Base-by-base conservation (phyloP, 1,284 basidiomycete species). In the Thecaphora frezii region DNA sequence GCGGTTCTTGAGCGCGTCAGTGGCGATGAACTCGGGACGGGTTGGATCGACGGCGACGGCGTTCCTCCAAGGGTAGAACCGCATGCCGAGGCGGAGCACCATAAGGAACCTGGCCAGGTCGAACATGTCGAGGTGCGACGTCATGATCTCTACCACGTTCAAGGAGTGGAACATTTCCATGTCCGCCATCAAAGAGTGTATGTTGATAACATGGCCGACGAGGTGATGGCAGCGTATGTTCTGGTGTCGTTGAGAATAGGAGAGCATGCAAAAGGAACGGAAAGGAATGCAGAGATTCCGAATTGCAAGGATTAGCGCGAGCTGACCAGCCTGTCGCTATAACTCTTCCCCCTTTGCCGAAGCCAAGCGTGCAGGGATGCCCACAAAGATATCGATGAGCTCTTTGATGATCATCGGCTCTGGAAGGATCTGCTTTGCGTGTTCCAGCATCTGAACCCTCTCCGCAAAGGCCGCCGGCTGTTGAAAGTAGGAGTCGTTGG, bases 51-150 rank as follows among this genome's bases (percentile, higher is more conserved):
- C 43, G 38, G 59, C 53, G 46, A 60, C 41, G 39, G 30, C 41
- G 12, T 45, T 46, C 16, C 53, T 54, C 60, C 63, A 64, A 2
- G 72, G 70, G 25, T 71, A 71, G 57, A 74, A 74, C 23, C 65
- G 54, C 55, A 73, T 48, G 18, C 62, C 72, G 24, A 71, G 51
- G 26, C 64, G 52, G 16, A 74, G 48, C n/a, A 73, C 51, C 57
- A 73, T 66, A 9, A 73, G 43, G 41, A 54, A 60, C 25, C 62
- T 44, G 0, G 58, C 50, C n/a, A 73, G 58, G 48, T 62, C 60
- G 40, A 53, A 63, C 46, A 69, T 59, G 45, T 54, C 61, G 26
- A 53, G 44, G 18, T 58, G 51, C 13, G 62, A 62, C 2, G 44
- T 55, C 16, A 67, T 43, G 24, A 58, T 25, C 33, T 72, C 64